Conservation (phyloP, 23 red algal species). For the Gracilaria caudata region DNA sequence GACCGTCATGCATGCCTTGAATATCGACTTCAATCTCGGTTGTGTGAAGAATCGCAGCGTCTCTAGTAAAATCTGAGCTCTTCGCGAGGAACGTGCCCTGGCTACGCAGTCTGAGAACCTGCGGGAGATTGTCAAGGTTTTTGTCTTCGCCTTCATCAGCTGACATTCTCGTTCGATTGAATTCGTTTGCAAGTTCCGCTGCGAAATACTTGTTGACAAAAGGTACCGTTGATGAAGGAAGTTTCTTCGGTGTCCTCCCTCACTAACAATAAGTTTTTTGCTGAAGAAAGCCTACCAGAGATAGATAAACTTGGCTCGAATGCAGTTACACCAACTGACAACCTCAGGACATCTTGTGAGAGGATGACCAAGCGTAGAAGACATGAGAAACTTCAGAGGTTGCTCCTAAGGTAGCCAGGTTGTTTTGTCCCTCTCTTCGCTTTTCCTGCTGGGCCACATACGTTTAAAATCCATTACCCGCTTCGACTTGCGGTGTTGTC, state of each 20-base stretch:
- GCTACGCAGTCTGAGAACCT: constrained; percentile 27
- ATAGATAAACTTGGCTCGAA: not conserved
- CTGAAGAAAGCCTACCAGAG: not conserved
- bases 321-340: not conserved
- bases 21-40: constrained; percentile 54
- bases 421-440: constrained; percentile 1
- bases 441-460: not conserved
- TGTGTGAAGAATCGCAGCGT: constrained; percentile 53
- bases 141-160: constrained; percentile 14
- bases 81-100: constrained; percentile 54
- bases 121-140: not conserved
- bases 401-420: not conserved
- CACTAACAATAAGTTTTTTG: not conserved
- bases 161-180: constrained; percentile 5
- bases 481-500: not conserved
- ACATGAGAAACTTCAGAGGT: not conserved
- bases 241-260: not conserved
- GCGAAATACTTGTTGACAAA: not conserved
- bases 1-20: constrained; percentile 28
- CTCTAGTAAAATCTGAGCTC: constrained; percentile 53
- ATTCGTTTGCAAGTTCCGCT: not conserved
- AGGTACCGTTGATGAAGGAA: not conserved
- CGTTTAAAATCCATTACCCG: not conserved
- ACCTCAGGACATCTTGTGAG: not conserved
- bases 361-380: not conserved